Conservation (phyloP, 192 early-diverging fungal species). For the Neocallimastix lanati region DNA sequence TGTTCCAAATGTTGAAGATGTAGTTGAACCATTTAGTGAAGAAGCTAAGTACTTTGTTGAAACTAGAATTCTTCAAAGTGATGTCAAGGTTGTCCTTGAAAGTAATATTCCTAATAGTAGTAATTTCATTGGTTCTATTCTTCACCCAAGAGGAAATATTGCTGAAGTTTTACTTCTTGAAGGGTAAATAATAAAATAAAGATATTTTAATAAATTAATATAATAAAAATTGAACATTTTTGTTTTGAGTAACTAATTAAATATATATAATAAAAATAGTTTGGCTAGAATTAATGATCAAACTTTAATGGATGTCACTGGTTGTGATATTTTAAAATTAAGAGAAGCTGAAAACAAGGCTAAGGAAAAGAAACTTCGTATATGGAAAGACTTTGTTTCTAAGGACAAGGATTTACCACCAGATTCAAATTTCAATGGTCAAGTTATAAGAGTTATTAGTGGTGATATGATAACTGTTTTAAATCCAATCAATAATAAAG, state of each 20-base stretch:
- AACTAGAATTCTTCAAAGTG: conserved; percentile 70
- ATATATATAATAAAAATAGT: neutral
- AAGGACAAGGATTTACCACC: conserved; percentile 2
- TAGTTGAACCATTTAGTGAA: conserved; percentile 78
- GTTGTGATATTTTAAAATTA: conserved; percentile 40
- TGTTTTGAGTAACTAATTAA: too few species aligned
- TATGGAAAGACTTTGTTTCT: conserved; percentile 70
- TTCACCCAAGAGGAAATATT: conserved; percentile 80
- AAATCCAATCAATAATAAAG: conserved; percentile 14
- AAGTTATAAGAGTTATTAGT: conserved; percentile 26
- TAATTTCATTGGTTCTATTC: conserved; percentile 56
- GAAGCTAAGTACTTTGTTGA: conserved; percentile 90
- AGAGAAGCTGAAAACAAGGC: conserved; percentile 57
- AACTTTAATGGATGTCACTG: conserved; percentile 59
- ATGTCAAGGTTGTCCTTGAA: conserved; percentile 70
- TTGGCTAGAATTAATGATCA: conserved; percentile 76
- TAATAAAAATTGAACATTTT: too few species aligned
- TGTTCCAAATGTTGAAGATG: conserved; percentile 46
- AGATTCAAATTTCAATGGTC: conserved; percentile 30
- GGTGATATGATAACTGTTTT: conserved; percentile 33
- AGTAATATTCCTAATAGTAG: conserved; percentile 43
- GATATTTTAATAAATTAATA: too few species aligned
- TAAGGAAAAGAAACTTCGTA: conserved; percentile 57
- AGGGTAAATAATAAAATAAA: conserved; percentile 21
- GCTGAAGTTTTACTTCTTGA: conserved; percentile 61